Conservation (phyloP, 352 stramenopile genomes). For the Phytophthora lateralis region DNA sequence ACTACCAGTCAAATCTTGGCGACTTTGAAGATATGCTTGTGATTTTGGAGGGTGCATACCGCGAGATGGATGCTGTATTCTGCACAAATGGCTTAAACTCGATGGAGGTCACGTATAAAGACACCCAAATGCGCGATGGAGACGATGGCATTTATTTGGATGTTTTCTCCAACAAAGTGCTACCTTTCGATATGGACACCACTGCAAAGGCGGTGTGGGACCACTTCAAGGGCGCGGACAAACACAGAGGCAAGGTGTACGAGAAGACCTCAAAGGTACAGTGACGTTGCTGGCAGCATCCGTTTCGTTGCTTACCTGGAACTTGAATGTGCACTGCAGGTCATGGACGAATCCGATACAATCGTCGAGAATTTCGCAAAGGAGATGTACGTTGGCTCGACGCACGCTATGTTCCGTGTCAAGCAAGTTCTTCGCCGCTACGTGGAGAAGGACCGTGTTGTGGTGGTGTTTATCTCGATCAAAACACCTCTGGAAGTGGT, state of each 20-base stretch:
- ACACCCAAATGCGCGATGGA: constrained; percentile 37
- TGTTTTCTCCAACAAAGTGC: constrained; percentile 46
- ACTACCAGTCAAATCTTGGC: constrained; percentile 30
- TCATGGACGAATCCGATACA: constrained; percentile 39
- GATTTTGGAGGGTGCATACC: constrained; percentile 37
- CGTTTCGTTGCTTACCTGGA: background rate
- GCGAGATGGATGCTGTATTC: constrained; percentile 42
- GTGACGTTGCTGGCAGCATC: background rate
- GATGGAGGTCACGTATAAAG: constrained; percentile 36
- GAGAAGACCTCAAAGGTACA: constrained; percentile 40
- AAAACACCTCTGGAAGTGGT: constrained; percentile 39
- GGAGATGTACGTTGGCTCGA: constrained; percentile 42
- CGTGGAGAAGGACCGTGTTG: constrained; percentile 36
- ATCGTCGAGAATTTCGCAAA: constrained; percentile 50
- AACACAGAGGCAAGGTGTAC: constrained; percentile 38
- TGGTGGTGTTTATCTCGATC: constrained; percentile 42
- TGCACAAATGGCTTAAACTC: constrained; percentile 42
- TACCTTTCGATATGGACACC: constrained; percentile 46
- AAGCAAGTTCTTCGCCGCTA: constrained; percentile 43
- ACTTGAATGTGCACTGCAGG: constrained; percentile 1
- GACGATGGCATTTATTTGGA: constrained; percentile 41
- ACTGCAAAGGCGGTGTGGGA: constrained; percentile 41
- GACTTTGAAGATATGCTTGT: constrained; percentile 38
- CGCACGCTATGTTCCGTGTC: constrained; percentile 42
- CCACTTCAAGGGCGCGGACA: constrained; percentile 40